Evolutionary conservation across 1,284 basidiomycete genomes (phyloP).

Genomic region (Leccinum angustisporum): DNA sequence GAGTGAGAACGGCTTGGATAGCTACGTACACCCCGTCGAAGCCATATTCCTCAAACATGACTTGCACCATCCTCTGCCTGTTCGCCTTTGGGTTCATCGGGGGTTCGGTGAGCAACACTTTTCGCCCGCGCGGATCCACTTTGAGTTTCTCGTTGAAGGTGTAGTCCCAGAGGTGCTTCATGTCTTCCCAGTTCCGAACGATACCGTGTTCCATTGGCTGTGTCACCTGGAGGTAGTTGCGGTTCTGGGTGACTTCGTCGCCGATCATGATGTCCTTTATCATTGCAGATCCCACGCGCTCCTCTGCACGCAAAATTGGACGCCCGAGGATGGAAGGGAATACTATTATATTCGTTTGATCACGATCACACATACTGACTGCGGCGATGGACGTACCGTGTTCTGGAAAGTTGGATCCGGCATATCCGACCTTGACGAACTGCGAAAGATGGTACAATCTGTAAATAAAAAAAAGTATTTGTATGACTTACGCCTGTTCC

Average conservation of each 20-base stretch:
- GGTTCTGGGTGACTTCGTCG: constrained; percentile 91
- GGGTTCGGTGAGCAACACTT: constrained; percentile 97
- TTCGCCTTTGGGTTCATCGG: constrained; percentile 99
- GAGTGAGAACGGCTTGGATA: constrained; percentile 96
- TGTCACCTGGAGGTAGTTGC: constrained; percentile 94
- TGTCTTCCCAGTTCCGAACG: constrained; percentile 98
- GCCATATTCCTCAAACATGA: constrained; percentile 99
- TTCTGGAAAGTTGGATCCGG: constrained; percentile 98
- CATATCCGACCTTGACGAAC: constrained; percentile 99
- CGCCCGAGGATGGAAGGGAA: constrained; percentile 97
- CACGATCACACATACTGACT: not conserved
- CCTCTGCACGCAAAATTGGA: constrained; percentile 96
- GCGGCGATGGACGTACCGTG: constrained; percentile 61
- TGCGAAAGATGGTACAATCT: constrained; percentile 35
- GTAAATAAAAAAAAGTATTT: not conserved
- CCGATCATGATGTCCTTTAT: constrained; percentile 99
- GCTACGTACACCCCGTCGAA: constrained; percentile 97
- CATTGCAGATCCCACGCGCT: constrained; percentile 78
- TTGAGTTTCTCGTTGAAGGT: constrained; percentile 96
- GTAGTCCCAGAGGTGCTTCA: constrained; percentile 98
- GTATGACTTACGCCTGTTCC: constrained; percentile 86
- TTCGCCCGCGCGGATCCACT: constrained; percentile 84
- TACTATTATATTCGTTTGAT: constrained; percentile 47
- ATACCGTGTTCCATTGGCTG: constrained; percentile 99
- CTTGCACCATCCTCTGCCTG: constrained; percentile 91